These are phyloP conservation scores for Solanum pimpinellifolium DNA, from an alignment of 257 asterid species.

Conservation along the genomic window DNA sequence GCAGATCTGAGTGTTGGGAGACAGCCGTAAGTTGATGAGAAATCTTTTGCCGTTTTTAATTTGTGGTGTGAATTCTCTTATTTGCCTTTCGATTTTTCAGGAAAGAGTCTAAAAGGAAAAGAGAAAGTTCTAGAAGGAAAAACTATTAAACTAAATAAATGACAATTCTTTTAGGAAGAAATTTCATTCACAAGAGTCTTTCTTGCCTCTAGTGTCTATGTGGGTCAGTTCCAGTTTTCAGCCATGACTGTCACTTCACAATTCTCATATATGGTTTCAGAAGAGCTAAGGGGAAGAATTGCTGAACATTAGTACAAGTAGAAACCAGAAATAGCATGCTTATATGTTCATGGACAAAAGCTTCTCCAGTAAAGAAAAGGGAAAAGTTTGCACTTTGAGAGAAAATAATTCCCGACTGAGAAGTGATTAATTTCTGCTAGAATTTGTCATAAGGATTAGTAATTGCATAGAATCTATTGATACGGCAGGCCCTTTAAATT, in stretches of 20 bases:
- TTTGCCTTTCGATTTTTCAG: background rate
- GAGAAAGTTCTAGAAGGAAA: background rate
- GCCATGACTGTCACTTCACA: background rate
- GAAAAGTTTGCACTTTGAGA: background rate
- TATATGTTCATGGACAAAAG: background rate
- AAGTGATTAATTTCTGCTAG: background rate
- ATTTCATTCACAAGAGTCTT: background rate
- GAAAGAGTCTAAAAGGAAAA: background rate
- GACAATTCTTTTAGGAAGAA: background rate
- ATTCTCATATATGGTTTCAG: background rate
- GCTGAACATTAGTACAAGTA: background rate
- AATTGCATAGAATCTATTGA: background rate
- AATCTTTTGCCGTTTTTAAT: background rate
- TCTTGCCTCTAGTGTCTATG: background rate
- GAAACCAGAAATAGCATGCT: background rate
- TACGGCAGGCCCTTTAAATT: background rate
- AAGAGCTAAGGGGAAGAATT: background rate
- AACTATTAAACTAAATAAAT: background rate
- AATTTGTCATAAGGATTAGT: background rate
- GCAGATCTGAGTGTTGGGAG: conserved; percentile 79
- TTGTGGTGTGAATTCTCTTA: background rate
- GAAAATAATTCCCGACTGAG: background rate
- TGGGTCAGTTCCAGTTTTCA: background rate
- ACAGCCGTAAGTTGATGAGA: conserved; percentile 61
- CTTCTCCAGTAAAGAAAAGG: background rate